Evolutionary conservation across 805 yeast species (phyloP).

Genomic region (Candida berthetii): DNA sequence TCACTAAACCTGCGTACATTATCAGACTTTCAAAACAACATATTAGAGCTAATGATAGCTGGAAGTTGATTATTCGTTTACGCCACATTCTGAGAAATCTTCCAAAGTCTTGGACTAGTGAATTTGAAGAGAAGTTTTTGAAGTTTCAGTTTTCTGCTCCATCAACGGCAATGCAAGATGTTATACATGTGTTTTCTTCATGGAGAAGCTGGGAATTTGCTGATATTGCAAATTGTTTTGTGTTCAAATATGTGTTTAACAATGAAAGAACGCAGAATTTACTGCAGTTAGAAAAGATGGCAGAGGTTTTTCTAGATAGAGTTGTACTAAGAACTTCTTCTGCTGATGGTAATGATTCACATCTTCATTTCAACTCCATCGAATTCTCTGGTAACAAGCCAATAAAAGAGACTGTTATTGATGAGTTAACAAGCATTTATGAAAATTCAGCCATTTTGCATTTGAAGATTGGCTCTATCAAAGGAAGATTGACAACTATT

Average conservation of each 20-base stretch:
- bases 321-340: conserved; percentile 20
- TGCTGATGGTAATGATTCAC: conserved; percentile 23
- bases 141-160: conserved; percentile 38
- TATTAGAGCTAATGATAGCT: conserved; percentile 73
- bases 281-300: conserved; percentile 4
- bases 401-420: neutral
- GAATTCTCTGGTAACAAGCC: neutral
- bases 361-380: conserved; percentile 21
- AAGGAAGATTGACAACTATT: neutral
- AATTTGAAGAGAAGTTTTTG: conserved; percentile 25
- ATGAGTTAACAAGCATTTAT: neutral
- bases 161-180: conserved; percentile 43
- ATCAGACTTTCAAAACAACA: conserved; percentile 68
- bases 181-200: conserved; percentile 51
- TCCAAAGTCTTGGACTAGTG: conserved; percentile 45
- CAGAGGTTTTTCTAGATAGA: conserved; percentile 26
- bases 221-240: conserved; percentile 47
- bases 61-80: conserved; percentile 79
- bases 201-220: conserved; percentile 95
- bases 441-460: neutral
- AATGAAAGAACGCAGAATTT: conserved; percentile 11
- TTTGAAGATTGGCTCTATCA: neutral
- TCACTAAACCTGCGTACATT: conserved; percentile 84
- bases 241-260: conserved; percentile 47
- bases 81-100: conserved; percentile 63